These are phyloP conservation scores for Endothia cerciana DNA, from an alignment of 2,329 filamentous ascomycete species.

Conservation along the genomic window DNA sequence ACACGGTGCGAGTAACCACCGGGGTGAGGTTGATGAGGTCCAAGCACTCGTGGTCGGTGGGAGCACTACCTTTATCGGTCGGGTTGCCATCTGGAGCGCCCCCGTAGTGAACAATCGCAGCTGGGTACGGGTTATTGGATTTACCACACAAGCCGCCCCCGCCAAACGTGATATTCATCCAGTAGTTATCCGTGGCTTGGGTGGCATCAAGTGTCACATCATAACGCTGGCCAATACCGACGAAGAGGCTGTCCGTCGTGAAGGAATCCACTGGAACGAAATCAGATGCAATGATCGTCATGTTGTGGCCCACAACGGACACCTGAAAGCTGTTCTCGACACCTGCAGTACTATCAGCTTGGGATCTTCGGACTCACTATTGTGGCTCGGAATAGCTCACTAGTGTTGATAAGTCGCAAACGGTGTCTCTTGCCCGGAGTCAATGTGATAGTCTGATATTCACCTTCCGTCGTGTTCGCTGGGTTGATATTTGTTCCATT, in stretches of 20 bases:
- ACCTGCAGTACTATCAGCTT: slow-evolving; percentile 4
- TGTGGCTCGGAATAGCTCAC: background rate
- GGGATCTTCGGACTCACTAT: background rate
- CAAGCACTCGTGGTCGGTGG: slow-evolving; percentile 24
- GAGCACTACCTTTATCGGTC: slow-evolving; percentile 36
- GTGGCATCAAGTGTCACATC: slow-evolving; percentile 52
- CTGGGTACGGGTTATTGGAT: slow-evolving; percentile 39
- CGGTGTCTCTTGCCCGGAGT: slow-evolving; percentile 51
- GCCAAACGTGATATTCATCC: slow-evolving; percentile 44
- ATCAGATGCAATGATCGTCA: slow-evolving; percentile 57
- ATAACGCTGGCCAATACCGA: slow-evolving; percentile 53
- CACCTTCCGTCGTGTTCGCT: slow-evolving; percentile 36
- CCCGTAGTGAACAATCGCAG: slow-evolving; percentile 45
- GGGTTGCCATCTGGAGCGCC: slow-evolving; percentile 39
- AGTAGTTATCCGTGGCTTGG: slow-evolving; percentile 41
- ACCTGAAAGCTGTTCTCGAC: slow-evolving; percentile 36
- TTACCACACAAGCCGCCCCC: slow-evolving; percentile 38
- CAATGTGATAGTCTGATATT: slow-evolving; percentile 42
- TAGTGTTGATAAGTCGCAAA: slow-evolving; percentile 54
- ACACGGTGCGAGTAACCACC: slow-evolving; percentile 36
- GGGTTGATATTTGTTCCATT: slow-evolving; percentile 46
- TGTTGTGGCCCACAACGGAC: slow-evolving; percentile 51
- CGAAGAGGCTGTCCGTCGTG: slow-evolving; percentile 50
- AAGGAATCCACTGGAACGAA: slow-evolving; percentile 56
- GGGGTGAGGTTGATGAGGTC: slow-evolving; percentile 46